These are phyloP conservation scores for Sporisorium graminicola DNA, from an alignment of 1,284 basidiomycete genomes.

Conservation along the genomic window DNA sequence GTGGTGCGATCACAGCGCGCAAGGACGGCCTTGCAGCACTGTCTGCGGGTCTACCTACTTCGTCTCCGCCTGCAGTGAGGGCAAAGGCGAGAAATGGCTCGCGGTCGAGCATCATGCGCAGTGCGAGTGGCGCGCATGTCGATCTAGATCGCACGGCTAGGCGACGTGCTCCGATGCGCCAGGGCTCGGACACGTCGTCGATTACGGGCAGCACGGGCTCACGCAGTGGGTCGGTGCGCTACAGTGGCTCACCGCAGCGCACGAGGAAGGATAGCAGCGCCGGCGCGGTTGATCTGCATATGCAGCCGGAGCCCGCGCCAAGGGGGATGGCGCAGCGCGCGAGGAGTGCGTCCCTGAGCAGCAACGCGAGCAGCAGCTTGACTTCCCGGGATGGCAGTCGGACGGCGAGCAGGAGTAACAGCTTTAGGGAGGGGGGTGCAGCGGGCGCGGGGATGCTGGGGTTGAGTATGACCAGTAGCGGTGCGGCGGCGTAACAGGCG, in stretches of 20 bases:
- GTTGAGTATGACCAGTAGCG: conserved; percentile 27
- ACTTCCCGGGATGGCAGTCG: conserved; percentile 16
- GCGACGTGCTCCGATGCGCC: conserved; percentile 11
- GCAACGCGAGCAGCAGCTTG: conserved; percentile 15
- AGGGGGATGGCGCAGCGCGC: conserved; percentile 46
- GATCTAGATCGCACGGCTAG: conserved; percentile 13
- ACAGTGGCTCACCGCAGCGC: not conserved
- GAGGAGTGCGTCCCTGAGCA: conserved; percentile 44
- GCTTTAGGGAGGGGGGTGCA: conserved; percentile 10
- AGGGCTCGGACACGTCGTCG: conserved; percentile 5
- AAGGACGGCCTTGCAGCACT: conserved; percentile 3
- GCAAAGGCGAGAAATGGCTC: conserved; percentile 15
- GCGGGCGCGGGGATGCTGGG: conserved; percentile 6
- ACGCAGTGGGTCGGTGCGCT: conserved; percentile 3
- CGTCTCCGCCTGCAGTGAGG: conserved; percentile 19
- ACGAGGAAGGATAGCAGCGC: not conserved
- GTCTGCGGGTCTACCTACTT: not conserved
- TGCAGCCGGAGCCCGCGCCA: conserved; percentile 55
- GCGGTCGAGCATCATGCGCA: conserved; percentile 35
- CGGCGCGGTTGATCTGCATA: conserved; percentile 20
- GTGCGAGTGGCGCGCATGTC: conserved; percentile 16
- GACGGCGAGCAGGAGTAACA: conserved; percentile 20
- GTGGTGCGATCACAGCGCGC: not conserved
- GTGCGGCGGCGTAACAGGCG: too few species aligned
- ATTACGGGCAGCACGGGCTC: not conserved